These are phyloP conservation scores for Rhodotorula toruloides DNA, from an alignment of 768 basidiomycete species.

Conservation along the genomic window DNA sequence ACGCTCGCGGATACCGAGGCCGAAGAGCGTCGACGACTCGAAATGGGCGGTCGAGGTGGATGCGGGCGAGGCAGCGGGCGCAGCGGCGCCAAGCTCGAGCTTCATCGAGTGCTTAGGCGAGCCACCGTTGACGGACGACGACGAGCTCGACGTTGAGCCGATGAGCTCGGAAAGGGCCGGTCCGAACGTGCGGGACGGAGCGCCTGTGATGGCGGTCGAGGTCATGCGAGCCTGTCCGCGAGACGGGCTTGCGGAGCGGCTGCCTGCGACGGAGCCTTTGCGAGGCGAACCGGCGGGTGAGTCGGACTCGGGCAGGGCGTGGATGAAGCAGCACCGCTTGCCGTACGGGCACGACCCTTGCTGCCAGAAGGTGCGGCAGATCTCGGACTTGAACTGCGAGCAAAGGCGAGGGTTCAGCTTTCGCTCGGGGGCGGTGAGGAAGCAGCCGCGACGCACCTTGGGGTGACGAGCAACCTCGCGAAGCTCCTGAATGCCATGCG, in stretches of 20 bases:
- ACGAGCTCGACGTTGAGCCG: neutral
- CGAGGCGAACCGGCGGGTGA: conserved; percentile 4
- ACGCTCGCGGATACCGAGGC: conserved; percentile 28
- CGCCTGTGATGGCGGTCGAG: conserved; percentile 19
- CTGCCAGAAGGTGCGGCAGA: conserved; percentile 91
- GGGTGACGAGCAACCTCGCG: conserved; percentile 79
- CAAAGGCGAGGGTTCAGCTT: conserved; percentile 36
- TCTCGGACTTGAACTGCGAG: conserved; percentile 80
- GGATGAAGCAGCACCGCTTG: conserved; percentile 88
- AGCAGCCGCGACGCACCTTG: conserved; percentile 57
- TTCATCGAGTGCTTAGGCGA: neutral
- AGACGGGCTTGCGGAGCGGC: conserved; percentile 18
- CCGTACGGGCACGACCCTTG: conserved; percentile 89
- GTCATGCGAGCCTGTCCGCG: conserved; percentile 27
- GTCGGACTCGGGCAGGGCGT: conserved; percentile 57
- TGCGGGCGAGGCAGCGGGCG: too few species aligned
- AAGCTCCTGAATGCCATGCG: conserved; percentile 83
- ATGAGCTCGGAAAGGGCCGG: conserved; percentile 30
- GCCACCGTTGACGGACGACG: conserved; percentile 17
- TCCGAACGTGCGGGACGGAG: conserved; percentile 25
- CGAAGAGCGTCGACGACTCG: conserved; percentile 24
- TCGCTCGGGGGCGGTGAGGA: conserved; percentile 26
- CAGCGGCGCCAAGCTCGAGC: neutral
- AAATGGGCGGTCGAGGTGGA: neutral
- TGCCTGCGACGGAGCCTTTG: neutral